Conservation (phyloP, 2,329 filamentous ascomycete genomes). For the Curvularia verruculosa region DNA sequence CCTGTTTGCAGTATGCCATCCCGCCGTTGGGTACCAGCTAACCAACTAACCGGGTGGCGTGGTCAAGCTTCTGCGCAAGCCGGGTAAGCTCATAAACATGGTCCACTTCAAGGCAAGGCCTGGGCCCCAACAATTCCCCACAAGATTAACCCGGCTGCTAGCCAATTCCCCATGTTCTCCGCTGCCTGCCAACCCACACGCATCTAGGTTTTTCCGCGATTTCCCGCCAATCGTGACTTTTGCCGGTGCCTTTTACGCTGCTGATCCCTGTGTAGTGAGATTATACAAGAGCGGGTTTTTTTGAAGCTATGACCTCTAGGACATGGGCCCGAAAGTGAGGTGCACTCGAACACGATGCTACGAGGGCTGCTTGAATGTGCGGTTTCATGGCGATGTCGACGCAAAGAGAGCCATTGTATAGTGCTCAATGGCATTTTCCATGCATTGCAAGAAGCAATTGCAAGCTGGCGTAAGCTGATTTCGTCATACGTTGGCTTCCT, state of each 20-base stretch:
- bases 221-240: slow-evolving; percentile 31
- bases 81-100: slow-evolving; percentile 22
- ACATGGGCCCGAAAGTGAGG: slow-evolving; percentile 13
- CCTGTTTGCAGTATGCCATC: slow-evolving; percentile 27
- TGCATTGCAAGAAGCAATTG: slow-evolving; percentile 3
- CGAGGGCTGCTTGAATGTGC: background rate
- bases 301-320: slow-evolving; percentile 12
- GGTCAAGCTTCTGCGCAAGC: slow-evolving; percentile 32
- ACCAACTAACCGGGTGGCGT: slow-evolving; percentile 21
- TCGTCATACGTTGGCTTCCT: slow-evolving; percentile 37
- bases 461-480: slow-evolving; percentile 12
- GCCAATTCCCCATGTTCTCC: slow-evolving; percentile 16
- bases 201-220: slow-evolving; percentile 31
- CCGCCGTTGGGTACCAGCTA: slow-evolving; percentile 15
- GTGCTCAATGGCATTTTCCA: background rate
- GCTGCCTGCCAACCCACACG: slow-evolving; percentile 17
- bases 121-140: slow-evolving; percentile 32
- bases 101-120: slow-evolving; percentile 10
- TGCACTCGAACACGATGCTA: background rate
- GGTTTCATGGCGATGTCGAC: slow-evolving; percentile 4
- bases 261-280: slow-evolving; percentile 8
- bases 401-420: background rate
- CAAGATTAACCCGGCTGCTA: slow-evolving; percentile 28
- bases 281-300: slow-evolving; percentile 7
- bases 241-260: slow-evolving; percentile 11